Percentiles rank a stretch among this genome's conserved stretches.
phyloP scores from a whole-genome alignment of 345 rosid genomes.

The Brassica juncea region DNA sequence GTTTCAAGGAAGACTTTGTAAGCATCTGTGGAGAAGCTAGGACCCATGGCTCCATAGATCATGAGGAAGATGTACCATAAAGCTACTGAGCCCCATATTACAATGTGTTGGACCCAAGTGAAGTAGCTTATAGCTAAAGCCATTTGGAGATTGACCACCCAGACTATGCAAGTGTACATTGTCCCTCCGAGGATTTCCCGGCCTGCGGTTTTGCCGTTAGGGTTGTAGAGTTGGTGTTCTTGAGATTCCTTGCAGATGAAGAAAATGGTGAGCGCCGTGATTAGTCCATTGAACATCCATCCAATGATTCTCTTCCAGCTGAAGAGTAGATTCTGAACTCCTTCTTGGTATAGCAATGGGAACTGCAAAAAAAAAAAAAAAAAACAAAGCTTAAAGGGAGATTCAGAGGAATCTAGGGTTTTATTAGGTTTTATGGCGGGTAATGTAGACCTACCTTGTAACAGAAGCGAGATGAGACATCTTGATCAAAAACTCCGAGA shows the following conservation, averaged over 20 bases:
- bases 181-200: constrained; percentile 78
- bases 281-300: constrained; percentile 77
- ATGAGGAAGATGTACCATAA: constrained; percentile 86
- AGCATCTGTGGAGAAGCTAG: constrained; percentile 75
- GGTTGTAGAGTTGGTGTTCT: constrained; percentile 70
- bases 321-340: constrained; percentile 84
- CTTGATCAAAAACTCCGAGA: constrained; percentile 75
- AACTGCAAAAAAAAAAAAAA: constrained; percentile 47
- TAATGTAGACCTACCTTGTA: constrained; percentile 51
- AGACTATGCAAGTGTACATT: constrained; percentile 87
- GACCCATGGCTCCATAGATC: constrained; percentile 79
- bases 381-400: neutral
- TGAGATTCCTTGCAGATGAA: constrained; percentile 73
- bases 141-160: constrained; percentile 95
- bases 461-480: constrained; percentile 70
- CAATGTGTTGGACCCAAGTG: constrained; percentile 86
- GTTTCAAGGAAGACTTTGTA: constrained; percentile 82
- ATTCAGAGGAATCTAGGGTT: neutral
- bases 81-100: constrained; percentile 84
- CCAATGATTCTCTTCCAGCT: constrained; percentile 82
- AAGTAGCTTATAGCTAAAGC: constrained; percentile 79
- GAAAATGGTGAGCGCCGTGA: constrained; percentile 63
- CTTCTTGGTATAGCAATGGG: constrained; percentile 96
- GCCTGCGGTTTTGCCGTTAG: constrained; percentile 81
- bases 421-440: neutral